Evolutionary conservation across 495 filamentous ascomycete genomes (phyloP).

Genomic region (Rhypophila decipiens): DNA sequence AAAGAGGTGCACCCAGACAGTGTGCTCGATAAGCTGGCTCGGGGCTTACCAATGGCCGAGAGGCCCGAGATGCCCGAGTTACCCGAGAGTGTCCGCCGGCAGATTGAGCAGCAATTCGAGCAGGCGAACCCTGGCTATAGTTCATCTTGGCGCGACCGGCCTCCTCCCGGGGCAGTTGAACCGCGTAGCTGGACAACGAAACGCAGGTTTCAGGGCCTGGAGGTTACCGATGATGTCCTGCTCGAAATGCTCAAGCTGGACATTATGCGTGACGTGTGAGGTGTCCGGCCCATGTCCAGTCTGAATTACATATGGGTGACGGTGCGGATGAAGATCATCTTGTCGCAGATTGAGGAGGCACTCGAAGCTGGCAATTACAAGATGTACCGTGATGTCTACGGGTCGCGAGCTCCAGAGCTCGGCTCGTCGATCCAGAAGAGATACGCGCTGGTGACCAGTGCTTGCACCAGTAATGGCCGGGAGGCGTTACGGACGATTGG

Average conservation of each 20-base stretch:
- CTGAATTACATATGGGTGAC: conserved; percentile 25
- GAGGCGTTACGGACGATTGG: not conserved
- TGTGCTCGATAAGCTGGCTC: too few species aligned
- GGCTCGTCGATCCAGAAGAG: not conserved
- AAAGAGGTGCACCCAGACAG: too few species aligned
- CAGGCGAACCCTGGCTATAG: not conserved
- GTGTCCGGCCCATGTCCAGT: conserved; percentile 19
- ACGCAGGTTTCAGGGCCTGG: not conserved
- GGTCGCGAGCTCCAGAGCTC: not conserved
- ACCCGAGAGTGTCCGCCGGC: not conserved
- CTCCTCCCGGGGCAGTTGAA: too few species aligned
- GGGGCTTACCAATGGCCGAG: not conserved
- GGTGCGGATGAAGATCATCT: too few species aligned
- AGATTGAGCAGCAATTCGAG: not conserved
- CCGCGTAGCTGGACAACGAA: not conserved
- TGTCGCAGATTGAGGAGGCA: too few species aligned
- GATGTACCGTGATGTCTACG: not conserved
- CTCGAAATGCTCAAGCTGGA: conserved; percentile 21
- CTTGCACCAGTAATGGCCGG: not conserved
- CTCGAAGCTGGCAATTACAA: too few species aligned
- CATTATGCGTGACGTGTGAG: conserved; percentile 23
- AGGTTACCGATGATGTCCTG: conserved; percentile 7
- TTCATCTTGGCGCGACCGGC: not conserved
- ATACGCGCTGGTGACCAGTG: not conserved
- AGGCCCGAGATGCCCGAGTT: not conserved